Evolutionary conservation across 1,284 basidiomycete species (phyloP).

Genomic region (Ustilago curta): DNA sequence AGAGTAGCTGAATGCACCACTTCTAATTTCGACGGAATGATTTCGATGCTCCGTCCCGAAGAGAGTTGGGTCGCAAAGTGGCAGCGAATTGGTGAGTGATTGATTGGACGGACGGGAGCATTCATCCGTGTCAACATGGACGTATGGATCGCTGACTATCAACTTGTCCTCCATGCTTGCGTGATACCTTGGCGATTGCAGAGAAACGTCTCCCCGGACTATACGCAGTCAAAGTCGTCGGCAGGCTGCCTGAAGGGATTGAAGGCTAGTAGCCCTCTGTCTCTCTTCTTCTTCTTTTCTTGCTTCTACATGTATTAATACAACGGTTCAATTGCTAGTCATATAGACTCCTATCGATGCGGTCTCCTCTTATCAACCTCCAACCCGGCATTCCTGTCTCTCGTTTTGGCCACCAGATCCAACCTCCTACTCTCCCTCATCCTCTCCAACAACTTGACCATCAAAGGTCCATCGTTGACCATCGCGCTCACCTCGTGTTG

Average conservation of each 20-base stretch:
- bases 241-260: slow-evolving; percentile 58
- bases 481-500: slow-evolving; percentile 12
- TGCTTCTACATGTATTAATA: slow-evolving; percentile 31
- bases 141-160: background rate
- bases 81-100: slow-evolving; percentile 57
- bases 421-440: slow-evolving; percentile 37
- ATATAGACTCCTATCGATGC: slow-evolving; percentile 19
- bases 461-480: slow-evolving; percentile 24
- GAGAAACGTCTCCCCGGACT: slow-evolving; percentile 67
- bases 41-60: slow-evolving; percentile 87
- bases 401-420: slow-evolving; percentile 9
- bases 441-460: slow-evolving; percentile 40
- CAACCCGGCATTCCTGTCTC: slow-evolving; percentile 1
- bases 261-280: slow-evolving; percentile 18
- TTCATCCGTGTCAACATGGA: background rate
- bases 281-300: background rate
- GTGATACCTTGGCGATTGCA: slow-evolving; percentile 10
- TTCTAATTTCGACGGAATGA: slow-evolving; percentile 92
- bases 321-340: slow-evolving; percentile 4
- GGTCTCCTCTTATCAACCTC: background rate
- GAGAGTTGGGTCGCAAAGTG: slow-evolving; percentile 87
- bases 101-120: too few relatives aligned
- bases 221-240: slow-evolving; percentile 68
- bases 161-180: background rate
- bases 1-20: slow-evolving; percentile 89